A percentile compares a stretch with the other conserved stretches of the same genome.
These are phyloP conservation scores for Haematococcus lacustris DNA, from an alignment of 139 green algal genomes.

Conservation along the genomic window DNA sequence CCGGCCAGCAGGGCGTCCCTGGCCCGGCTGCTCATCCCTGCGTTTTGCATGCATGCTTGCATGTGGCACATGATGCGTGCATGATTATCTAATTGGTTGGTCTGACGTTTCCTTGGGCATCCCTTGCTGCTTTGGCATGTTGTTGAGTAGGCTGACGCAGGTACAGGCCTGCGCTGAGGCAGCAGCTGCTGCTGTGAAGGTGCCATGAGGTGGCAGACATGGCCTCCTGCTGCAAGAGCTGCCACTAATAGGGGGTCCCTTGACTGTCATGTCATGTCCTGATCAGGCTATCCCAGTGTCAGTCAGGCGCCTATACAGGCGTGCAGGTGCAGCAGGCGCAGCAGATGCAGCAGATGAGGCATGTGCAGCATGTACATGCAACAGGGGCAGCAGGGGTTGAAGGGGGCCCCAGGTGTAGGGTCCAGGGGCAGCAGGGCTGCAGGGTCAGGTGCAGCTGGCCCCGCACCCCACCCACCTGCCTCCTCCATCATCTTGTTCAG, in stretches of 20 bases:
- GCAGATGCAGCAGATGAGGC: background rate
- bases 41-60: background rate
- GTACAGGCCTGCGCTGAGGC: background rate
- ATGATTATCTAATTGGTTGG: background rate
- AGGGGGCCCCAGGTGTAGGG: background rate
- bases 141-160: background rate
- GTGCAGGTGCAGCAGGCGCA: background rate
- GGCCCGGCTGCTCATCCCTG: background rate
- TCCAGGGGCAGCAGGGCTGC: background rate
- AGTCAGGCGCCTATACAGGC: no score
- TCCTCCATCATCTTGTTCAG: background rate
- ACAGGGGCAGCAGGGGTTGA: background rate
- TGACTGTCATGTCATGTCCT: no score
- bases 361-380: background rate
- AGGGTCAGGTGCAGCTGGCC: background rate
- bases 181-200: background rate
- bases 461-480: background rate
- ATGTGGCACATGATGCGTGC: background rate
- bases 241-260: no score
- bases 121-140: no score
- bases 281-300: no score
- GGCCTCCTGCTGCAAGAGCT: no score
- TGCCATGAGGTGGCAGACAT: background rate
- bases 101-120: no score
- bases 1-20: background rate